Base-by-base conservation (phyloP, 768 basidiomycete species). In the Rhodotorula paludigena region DNA sequence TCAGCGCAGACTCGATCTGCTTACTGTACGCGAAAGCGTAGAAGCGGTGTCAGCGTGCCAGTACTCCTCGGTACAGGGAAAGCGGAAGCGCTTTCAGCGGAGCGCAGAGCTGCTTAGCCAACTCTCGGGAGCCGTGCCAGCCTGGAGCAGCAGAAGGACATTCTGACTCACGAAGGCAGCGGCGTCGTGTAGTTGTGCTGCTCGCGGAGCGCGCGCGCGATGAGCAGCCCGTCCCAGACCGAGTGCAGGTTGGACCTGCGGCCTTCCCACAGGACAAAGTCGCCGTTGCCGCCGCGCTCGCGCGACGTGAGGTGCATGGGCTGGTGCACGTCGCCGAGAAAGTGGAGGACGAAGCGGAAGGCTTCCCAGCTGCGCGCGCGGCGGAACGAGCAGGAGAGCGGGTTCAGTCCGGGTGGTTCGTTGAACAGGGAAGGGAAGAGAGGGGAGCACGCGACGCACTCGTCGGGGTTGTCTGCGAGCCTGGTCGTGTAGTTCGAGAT, bases 321-420 rank as follows among this genome's bases (percentile, higher is more conserved):
- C 83, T 88, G 86, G 74, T 96, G 94, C 82, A 94, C 82, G 77
- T 97, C 94, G 0, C 94, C 74, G 11, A 96, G 61, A 74, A 91
- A 97, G 78, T 99, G 96, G 38, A 93, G 84, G 39, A 99, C 81
- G 81, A 96, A 99, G 77, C 89, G 89, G 74, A 97, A 81, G 4
- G 94, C 89, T 73, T 91, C 41, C 61, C 60, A 60, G 59, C 68
- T 69, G 53, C 11, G 14, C 1, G 51, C 12, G 12, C 12, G 15
- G 14, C 25, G 8, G 30, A 32, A n/a, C 33, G 4, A 35, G 36
- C 23, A 64, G 28, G 36, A 10, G 42, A 28, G 49, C 10, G 18
- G 32, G 33, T 15, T 48, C 25, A 56, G 36, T 36, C 41, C 49
- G n/a, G 4, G 6, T 45, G 20, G 36, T 9, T 39, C 49, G 20